These are phyloP conservation scores for Exophiala phaeomuriformis DNA, from an alignment of 2,329 filamentous ascomycete genomes.

Conservation along the genomic window DNA sequence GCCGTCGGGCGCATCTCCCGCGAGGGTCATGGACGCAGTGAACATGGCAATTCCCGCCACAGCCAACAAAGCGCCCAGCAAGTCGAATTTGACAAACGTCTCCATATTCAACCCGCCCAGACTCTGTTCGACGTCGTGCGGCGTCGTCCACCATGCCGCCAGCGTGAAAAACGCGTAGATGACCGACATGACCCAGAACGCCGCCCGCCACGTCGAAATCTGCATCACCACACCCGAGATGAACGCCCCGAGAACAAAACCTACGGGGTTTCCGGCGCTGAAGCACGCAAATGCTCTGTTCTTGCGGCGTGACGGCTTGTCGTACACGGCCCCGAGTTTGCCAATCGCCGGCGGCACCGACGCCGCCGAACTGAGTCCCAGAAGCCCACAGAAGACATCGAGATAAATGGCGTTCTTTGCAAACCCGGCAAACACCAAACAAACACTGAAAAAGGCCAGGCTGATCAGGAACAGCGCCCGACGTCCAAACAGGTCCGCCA, in stretches of 20 bases:
- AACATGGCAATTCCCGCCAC: constrained; percentile 60
- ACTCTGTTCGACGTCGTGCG: constrained; percentile 46
- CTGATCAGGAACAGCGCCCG: constrained; percentile 54
- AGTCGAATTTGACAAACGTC: constrained; percentile 53
- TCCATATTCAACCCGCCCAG: constrained; percentile 38
- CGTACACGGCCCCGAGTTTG: constrained; percentile 57
- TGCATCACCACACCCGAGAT: constrained; percentile 56
- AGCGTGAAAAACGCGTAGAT: constrained; percentile 55
- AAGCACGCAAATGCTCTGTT: constrained; percentile 60
- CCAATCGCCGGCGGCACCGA: constrained; percentile 59
- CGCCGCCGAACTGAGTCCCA: constrained; percentile 58
- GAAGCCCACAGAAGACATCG: constrained; percentile 56
- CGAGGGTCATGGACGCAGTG: constrained; percentile 53
- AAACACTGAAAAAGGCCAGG: constrained; percentile 52
- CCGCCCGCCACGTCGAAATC: constrained; percentile 57
- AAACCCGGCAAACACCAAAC: constrained; percentile 54
- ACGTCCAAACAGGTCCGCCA: constrained; percentile 61
- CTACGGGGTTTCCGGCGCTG: constrained; percentile 50
- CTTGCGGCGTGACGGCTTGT: constrained; percentile 54
- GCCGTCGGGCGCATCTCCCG: constrained; percentile 51
- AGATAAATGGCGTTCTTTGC: constrained; percentile 52
- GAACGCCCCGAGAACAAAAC: constrained; percentile 53
- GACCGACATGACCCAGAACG: constrained; percentile 56
- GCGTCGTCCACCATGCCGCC: constrained; percentile 55
- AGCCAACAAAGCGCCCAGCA: constrained; percentile 54